Conservation (phyloP, 768 basidiomycete species). For the Trametes coccinea region DNA sequence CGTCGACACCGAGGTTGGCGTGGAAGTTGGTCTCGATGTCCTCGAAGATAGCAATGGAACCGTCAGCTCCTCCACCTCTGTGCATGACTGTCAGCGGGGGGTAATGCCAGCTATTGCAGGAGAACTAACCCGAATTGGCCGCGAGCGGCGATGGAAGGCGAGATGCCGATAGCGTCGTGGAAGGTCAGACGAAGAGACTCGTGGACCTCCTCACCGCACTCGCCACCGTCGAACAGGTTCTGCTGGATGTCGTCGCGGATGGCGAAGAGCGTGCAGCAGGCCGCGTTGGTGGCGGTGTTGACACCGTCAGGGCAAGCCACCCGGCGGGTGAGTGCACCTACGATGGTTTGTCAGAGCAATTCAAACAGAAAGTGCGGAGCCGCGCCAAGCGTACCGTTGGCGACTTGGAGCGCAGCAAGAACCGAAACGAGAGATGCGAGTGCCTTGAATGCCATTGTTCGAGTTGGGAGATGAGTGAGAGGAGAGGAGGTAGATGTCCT, state of each 20-base stretch:
- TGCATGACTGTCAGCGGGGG: background rate
- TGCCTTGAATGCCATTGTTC: slow-evolving; percentile 15
- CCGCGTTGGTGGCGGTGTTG: slow-evolving; percentile 15
- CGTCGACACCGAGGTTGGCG: slow-evolving; percentile 29
- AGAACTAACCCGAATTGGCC: slow-evolving; percentile 7
- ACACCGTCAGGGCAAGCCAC: slow-evolving; percentile 19
- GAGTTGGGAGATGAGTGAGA: background rate
- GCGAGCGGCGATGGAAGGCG: slow-evolving; percentile 8
- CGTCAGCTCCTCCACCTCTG: slow-evolving; percentile 30
- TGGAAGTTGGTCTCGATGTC: slow-evolving; percentile 28
- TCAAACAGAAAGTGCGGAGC: background rate
- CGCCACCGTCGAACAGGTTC: slow-evolving; percentile 34
- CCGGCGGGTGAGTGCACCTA: slow-evolving; percentile 19
- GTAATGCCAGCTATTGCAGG: background rate
- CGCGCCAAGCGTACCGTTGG: slow-evolving; percentile 11
- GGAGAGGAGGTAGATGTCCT: slow-evolving; percentile 1
- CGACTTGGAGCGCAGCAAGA: slow-evolving; percentile 13
- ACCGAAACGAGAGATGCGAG: slow-evolving; percentile 13
- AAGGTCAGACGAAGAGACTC: slow-evolving; percentile 31
- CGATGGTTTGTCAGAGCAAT: background rate
- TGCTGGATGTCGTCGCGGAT: slow-evolving; percentile 30
- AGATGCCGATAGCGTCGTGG: slow-evolving; percentile 26
- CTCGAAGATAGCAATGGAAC: slow-evolving; percentile 27
- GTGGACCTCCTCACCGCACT: slow-evolving; percentile 37
- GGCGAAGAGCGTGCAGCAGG: slow-evolving; percentile 16